A percentile compares a stretch with the other conserved stretches of the same genome.
phyloP scores from a whole-genome alignment of 2,329 filamentous ascomycete genomes.

The Thyridium curvatum region DNA sequence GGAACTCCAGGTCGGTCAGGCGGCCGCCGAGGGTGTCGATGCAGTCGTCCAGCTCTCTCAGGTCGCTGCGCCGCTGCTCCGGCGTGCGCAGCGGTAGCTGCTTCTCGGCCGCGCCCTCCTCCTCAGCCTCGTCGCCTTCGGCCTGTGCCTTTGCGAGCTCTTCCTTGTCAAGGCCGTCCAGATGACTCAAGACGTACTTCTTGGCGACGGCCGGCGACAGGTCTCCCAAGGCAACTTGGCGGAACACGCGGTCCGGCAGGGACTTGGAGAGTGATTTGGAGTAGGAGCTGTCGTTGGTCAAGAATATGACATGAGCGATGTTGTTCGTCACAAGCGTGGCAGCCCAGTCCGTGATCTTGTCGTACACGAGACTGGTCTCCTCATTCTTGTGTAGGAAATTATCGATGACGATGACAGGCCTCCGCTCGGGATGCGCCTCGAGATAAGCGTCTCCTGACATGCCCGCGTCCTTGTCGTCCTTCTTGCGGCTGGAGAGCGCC shows the following conservation, averaged over 20 bases:
- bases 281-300: conserved; percentile 85
- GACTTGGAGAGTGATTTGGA: conserved; percentile 82
- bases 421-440: conserved; percentile 77
- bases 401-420: conserved; percentile 82
- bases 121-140: conserved; percentile 14
- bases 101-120: conserved; percentile 13
- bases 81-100: conserved; percentile 14
- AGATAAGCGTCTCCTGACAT: conserved; percentile 81
- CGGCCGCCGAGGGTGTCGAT: conserved; percentile 82
- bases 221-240: conserved; percentile 78
- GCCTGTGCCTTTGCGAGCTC: conserved; percentile 18
- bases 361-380: conserved; percentile 60
- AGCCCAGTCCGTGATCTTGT: conserved; percentile 85
- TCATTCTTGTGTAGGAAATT: conserved; percentile 82
- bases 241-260: conserved; percentile 85
- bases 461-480: conserved; percentile 65
- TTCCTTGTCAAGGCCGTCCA: conserved; percentile 45
- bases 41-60: conserved; percentile 70
- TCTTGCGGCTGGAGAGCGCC: conserved; percentile 62
- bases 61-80: conserved; percentile 36
- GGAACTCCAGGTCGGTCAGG: conserved; percentile 90
- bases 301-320: conserved; percentile 87
- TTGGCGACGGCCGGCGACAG: conserved; percentile 82
- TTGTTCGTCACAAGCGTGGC: conserved; percentile 80
- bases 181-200: conserved; percentile 79